phyloP scores from a whole-genome alignment of 495 filamentous ascomycete genomes.

The Neurospora hispaniola region DNA sequence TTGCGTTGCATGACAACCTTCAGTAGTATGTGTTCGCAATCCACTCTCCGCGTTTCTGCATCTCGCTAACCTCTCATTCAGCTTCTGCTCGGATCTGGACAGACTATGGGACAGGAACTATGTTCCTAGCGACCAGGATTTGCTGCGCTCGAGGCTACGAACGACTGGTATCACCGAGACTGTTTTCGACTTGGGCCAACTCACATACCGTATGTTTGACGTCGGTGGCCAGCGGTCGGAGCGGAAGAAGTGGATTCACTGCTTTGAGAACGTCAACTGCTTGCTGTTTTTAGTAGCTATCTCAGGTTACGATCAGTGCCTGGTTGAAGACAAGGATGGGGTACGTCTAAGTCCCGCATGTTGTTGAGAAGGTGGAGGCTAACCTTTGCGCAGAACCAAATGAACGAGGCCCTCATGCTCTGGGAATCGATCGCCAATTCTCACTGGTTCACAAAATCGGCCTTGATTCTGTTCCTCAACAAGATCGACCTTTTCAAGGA shows the following conservation, averaged over 20 bases:
- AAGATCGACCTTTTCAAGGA: constrained; percentile 97
- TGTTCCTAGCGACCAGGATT: constrained; percentile 92
- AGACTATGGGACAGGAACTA: constrained; percentile 79
- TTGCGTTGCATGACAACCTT: constrained; percentile 89
- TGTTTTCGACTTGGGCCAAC: constrained; percentile 82
- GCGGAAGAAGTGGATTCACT: constrained; percentile 99
- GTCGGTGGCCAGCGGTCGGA: constrained; percentile 96
- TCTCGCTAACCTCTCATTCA: constrained; percentile 21
- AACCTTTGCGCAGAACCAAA: constrained; percentile 76
- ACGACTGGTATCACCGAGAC: constrained; percentile 98
- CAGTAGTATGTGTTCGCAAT: constrained; percentile 59
- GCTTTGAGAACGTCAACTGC: constrained; percentile 93
- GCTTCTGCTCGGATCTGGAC: constrained; percentile 86
- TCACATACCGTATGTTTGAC: constrained; percentile 99
- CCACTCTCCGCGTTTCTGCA: not conserved
- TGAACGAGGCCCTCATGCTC: constrained; percentile 97
- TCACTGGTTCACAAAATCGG: constrained; percentile 92
- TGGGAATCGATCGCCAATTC: constrained; percentile 97
- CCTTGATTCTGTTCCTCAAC: constrained; percentile 96
- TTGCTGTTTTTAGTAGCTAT: constrained; percentile 92
- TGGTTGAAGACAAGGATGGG: constrained; percentile 95
- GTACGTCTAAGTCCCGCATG: constrained; percentile 42
- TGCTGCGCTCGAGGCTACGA: constrained; percentile 81
- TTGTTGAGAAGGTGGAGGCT: constrained; percentile 7
- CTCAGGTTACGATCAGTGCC: constrained; percentile 92